A percentile compares a stretch with the other conserved stretches of the same genome.
Conservation (phyloP, 257 asterid species). For the Ligustrum vulgare region DNA sequence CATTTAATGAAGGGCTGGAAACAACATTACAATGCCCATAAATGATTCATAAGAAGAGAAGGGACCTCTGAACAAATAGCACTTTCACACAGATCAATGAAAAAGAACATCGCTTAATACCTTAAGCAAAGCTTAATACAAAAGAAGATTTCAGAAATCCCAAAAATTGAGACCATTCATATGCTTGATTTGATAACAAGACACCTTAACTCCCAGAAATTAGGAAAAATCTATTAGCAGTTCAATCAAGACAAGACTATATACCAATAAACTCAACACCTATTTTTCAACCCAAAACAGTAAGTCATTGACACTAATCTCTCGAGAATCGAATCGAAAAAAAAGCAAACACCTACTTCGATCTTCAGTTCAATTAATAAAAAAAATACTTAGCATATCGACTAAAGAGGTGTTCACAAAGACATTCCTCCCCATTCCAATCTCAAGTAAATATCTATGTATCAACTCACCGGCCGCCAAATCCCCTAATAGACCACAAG, state of each 20-base stretch:
- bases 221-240: constrained; percentile 32
- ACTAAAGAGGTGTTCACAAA: constrained; percentile 42
- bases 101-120: not conserved
- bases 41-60: too few species aligned
- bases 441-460: constrained; percentile 28
- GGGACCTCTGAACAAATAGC: too few species aligned
- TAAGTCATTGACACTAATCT: constrained; percentile 10
- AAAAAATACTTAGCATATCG: constrained; percentile 16
- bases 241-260: constrained; percentile 30
- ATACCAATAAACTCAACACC: constrained; percentile 47
- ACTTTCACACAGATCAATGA: too few species aligned
- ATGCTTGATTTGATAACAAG: constrained; percentile 24
- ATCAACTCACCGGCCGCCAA: constrained; percentile 38
- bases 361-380: constrained; percentile 13
- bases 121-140: constrained; percentile 22
- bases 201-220: constrained; percentile 34
- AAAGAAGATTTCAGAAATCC: constrained; percentile 26
- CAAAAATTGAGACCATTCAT: not conserved
- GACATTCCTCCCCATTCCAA: constrained; percentile 40
- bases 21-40: not conserved
- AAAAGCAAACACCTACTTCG: constrained; percentile 28
- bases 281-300: constrained; percentile 35
- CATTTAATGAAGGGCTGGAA: not conserved
- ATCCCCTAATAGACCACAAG: constrained; percentile 40
- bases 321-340: constrained; percentile 19